These are phyloP conservation scores for Craterostigma plantagineum DNA, from an alignment of 257 asterid genomes.

Conservation along the genomic window DNA sequence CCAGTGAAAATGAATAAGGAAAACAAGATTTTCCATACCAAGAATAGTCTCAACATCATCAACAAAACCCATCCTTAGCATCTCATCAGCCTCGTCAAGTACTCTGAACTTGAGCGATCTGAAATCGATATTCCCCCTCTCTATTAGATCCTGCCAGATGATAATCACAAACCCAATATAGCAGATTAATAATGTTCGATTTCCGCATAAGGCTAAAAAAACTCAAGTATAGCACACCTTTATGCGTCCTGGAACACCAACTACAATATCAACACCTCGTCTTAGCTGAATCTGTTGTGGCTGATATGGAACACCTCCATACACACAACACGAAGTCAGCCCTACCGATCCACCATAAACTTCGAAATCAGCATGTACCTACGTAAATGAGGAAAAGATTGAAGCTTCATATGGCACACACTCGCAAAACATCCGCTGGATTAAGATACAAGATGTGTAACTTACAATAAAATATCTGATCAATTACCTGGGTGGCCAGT, in stretches of 20 bases:
- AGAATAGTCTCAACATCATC: constrained; percentile 95
- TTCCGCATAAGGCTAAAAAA: no score
- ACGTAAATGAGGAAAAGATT: neutral
- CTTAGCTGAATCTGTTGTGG: constrained; percentile 44
- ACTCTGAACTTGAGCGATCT: constrained; percentile 69
- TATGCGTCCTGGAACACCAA: constrained; percentile 91
- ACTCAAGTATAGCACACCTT: constrained; percentile 27
- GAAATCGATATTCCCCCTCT: constrained; percentile 69
- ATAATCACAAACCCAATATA: neutral
- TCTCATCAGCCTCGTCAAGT: constrained; percentile 98
- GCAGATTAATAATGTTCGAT: neutral
- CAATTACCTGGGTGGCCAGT: constrained; percentile 85
- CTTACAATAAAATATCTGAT: neutral
- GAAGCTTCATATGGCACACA: neutral
- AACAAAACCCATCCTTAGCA: constrained; percentile 98
- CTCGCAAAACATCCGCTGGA: no score
- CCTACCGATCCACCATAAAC: constrained; percentile 66
- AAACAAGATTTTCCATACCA: constrained; percentile 21
- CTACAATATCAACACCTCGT: constrained; percentile 75
- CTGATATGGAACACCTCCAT: constrained; percentile 66
- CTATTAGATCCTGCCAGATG: constrained; percentile 57
- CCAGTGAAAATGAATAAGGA: no score
- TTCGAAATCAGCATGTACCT: constrained; percentile 73
- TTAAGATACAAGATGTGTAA: neutral
- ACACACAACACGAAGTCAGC: constrained; percentile 58